Evolutionary conservation across 495 filamentous ascomycete genomes (phyloP), one percentile per base, ranked within the genome.

Genomic region (Neurospora sp.): DNA sequence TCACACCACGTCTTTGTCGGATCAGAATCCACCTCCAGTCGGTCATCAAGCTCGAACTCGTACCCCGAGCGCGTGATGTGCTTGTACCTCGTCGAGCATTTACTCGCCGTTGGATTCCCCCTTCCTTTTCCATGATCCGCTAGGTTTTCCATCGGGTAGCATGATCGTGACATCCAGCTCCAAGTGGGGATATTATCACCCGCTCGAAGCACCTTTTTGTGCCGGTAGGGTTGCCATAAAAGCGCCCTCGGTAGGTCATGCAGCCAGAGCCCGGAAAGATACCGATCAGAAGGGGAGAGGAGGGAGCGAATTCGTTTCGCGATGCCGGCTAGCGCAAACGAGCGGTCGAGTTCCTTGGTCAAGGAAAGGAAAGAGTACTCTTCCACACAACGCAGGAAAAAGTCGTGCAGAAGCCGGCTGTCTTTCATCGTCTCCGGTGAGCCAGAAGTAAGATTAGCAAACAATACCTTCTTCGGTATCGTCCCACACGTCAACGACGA

Each of bases 361-460:
- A 78, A 27, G 4, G 54, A 39, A 1, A 77, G 48, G 14, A 75
- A 77, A 0, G 76, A 78, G 62, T 77, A 78, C 46, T 76, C 75
- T 3, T 78, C 73, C 1, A 77, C 73, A 16, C 70, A 69, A 31
- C 76, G 76, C 0, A 76, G 73, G 73, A 76, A 78, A 11, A 76
- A 78, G 44, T 76, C 75, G 14, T 75, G 73, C 9, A 70, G 12
- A 1, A 46, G 10, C 3, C 38, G 69, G 1, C 38, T 46, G 16
- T 39, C 37, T 5, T 54, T 54, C 23, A 20, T 31, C 54, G 2
- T 7, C 4, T 37, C 42, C 18, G 1, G 35, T 3, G n/a, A 14
- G 4, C 35, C 38, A 71, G 40, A 23, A 31, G 54, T 62, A 2
- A 62, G 54, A 5, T 74, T 69, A 5, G 27, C 40, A 54, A 76